phyloP scores from a whole-genome alignment of 2,329 filamentous ascomycete genomes.

The Cryphonectria japonica region DNA sequence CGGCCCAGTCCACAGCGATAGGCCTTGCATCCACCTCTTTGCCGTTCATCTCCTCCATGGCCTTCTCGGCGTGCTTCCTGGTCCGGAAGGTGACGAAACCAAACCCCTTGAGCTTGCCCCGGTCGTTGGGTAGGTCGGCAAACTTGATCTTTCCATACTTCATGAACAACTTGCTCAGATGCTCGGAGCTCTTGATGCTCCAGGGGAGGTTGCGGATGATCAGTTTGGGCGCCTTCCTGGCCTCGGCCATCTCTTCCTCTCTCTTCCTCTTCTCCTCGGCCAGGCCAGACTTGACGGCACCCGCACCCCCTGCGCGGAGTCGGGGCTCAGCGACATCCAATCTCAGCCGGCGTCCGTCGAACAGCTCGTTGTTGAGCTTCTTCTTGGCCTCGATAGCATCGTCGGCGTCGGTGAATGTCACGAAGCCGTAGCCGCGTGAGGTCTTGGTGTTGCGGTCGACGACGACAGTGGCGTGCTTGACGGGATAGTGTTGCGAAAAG shows the following conservation, averaged over 20 bases:
- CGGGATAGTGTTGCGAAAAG: conserved; percentile 91
- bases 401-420: conserved; percentile 92
- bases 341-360: conserved; percentile 80
- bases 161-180: conserved; percentile 77
- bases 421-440: conserved; percentile 93
- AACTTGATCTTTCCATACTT: conserved; percentile 92
- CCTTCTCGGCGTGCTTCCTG: conserved; percentile 88
- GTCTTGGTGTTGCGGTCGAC: conserved; percentile 82
- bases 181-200: conserved; percentile 87
- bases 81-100: conserved; percentile 90
- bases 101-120: conserved; percentile 80
- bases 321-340: conserved; percentile 88
- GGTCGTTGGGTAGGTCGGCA: conserved; percentile 79
- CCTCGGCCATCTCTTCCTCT: conserved; percentile 63
- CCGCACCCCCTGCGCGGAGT: conserved; percentile 58
- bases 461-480: conserved; percentile 96
- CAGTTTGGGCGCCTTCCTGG: conserved; percentile 69
- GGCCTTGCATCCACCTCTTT: conserved; percentile 86
- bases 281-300: conserved; percentile 41
- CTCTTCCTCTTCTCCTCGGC: conserved; percentile 54
- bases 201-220: conserved; percentile 95
- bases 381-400: conserved; percentile 82
- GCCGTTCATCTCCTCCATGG: conserved; percentile 83
- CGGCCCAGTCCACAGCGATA: conserved; percentile 94
- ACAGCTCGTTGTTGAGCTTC: conserved; percentile 76